Conservation (phyloP, 345 rosid species). For the Pelargonium nanum region DNA sequence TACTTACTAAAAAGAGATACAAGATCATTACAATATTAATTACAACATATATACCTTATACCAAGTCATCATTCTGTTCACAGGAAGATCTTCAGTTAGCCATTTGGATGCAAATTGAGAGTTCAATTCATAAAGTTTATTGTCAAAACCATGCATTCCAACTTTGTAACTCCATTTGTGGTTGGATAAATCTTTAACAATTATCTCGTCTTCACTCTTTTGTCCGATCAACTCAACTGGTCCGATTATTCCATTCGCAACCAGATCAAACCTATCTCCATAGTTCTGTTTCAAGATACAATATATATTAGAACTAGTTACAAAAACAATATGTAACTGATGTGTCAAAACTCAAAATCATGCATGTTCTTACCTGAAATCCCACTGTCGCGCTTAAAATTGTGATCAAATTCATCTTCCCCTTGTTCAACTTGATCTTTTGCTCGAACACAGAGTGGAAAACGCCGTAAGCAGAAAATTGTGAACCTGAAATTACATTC, state of each 20-base stretch:
- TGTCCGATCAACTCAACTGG: constrained; percentile 24
- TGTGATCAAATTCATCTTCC: constrained; percentile 31
- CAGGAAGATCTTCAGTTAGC: constrained; percentile 11
- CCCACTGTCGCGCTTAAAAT: constrained; percentile 55
- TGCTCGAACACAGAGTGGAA: constrained; percentile 28
- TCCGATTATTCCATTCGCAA: constrained; percentile 21
- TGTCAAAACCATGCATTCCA: constrained; percentile 32
- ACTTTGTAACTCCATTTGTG: constrained; percentile 45
- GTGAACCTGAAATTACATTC: constrained; percentile 23
- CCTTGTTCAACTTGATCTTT: constrained; percentile 23
- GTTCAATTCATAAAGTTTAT: constrained; percentile 5
- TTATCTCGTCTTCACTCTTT: constrained; percentile 27
- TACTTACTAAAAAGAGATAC: too few relatives aligned
- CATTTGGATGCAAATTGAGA: constrained; percentile 8
- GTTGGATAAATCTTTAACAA: constrained; percentile 33
- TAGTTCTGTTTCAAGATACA: constrained; percentile 24
- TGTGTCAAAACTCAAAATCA: not conserved
- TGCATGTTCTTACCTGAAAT: constrained; percentile 21
- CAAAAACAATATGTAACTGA: too few relatives aligned
- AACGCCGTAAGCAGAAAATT: constrained; percentile 23
- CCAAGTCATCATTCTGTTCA: constrained; percentile 25
- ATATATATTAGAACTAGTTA: not conserved
- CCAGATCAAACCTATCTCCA: constrained; percentile 20
- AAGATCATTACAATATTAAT: too few relatives aligned
- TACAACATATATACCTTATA: constrained; percentile 23